A percentile compares a stretch with the other conserved stretches of the same genome.
Evolutionary conservation across 1,139 yeast species (phyloP).

Genomic region (Yamadazyma friedrichii): DNA sequence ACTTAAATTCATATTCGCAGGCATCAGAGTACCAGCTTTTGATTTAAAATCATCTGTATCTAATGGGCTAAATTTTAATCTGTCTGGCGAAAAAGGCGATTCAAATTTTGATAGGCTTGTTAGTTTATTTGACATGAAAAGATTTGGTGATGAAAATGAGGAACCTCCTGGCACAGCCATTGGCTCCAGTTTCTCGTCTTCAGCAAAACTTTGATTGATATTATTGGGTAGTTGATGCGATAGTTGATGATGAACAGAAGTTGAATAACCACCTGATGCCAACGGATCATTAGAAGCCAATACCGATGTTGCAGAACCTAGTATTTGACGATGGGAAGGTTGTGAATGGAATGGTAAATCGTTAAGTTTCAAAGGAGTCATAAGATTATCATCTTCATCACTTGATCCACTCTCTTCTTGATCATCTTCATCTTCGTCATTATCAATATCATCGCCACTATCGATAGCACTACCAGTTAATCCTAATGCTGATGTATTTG

Average conservation of each 20-base stretch:
- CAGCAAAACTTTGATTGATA: background rate
- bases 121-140: conserved; percentile 10
- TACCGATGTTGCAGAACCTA: background rate
- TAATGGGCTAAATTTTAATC: conserved; percentile 14
- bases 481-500: conserved; percentile 16
- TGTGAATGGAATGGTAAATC: conserved; percentile 3
- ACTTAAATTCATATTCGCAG: conserved; percentile 6
- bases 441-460: conserved; percentile 8
- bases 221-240: no score
- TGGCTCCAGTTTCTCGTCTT: conserved; percentile 15
- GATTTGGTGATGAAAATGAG: conserved; percentile 26
- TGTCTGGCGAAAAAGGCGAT: conserved; percentile 28
- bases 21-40: conserved; percentile 10
- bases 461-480: conserved; percentile 7
- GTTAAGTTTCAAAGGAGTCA: conserved; percentile 3
- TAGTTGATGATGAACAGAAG: background rate
- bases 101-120: conserved; percentile 21
- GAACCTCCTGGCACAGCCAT: background rate
- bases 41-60: conserved; percentile 14
- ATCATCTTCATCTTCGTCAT: conserved; percentile 8
- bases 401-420: conserved; percentile 37
- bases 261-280: background rate
- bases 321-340: background rate
- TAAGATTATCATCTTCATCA: conserved; percentile 26
- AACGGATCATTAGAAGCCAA: background rate